Evolutionary conservation across 805 yeast genomes (phyloP), one percentile per base, ranked within the genome.

Genomic region (Saccharomycodes ludwigii): DNA sequence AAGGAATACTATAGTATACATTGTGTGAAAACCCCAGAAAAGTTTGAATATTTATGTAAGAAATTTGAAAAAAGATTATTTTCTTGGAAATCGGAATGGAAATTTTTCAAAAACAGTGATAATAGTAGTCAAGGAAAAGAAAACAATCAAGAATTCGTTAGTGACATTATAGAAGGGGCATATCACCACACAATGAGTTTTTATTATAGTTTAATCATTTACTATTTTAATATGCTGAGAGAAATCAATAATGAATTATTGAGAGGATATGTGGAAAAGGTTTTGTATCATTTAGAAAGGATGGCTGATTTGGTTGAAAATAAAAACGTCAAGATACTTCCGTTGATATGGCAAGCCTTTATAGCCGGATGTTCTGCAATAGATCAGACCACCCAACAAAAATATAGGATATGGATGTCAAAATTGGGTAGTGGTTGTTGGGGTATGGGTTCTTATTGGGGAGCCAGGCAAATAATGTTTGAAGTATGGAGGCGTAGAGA

Each of bases 321-420:
- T 3, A 52, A 58, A 12, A 56, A 64, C 14, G 73, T 70, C 17
- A 73, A 76, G 1, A 67, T 77, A 14, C 71, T 77, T 21, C 94
- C 95, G 4, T 58, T 82, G 21, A 73, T 82, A 43, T 84, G 94
- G 91, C 88, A 80, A 47, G 93, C 91, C 0, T 84, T 84, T 42
- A 76, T 84, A 27, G 85, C 88, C 1, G 94, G 93, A 0, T 77
- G 91, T 45, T 84, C 80, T 39, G 77, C 85, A 8, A 66, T 70
- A 37, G 70, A 76, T 5, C 43, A 53, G 1, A 62, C 61, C 21
- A 53, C 76, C 22, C 88, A 80, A 40, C 56, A 65, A 37, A 76
- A 83, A 25, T 82, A 71, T 55, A 75, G 72, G 46, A 61, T 64
- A 36, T 83, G 94, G 93, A 61, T 63, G 4, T 56, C 58, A 4